Conservation (phyloP, 2,329 filamentous ascomycete genomes). For the Fusarium solani-melongenae region DNA sequence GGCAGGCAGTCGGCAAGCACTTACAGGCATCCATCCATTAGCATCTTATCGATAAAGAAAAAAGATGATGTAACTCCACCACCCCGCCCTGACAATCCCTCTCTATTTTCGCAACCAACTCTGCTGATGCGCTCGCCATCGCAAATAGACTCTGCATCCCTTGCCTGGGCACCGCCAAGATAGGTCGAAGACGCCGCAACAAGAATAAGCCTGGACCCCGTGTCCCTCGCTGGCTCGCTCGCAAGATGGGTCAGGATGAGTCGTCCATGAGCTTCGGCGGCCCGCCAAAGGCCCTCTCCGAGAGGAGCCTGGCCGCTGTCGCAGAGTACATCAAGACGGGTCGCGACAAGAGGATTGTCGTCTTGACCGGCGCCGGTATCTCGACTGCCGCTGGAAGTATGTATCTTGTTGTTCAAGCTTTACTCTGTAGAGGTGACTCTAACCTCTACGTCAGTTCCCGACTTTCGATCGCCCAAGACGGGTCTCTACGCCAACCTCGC, state of each 20-base stretch:
- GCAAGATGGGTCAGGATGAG: constrained; percentile 87
- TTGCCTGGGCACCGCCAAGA: constrained; percentile 44
- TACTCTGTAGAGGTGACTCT: not conserved
- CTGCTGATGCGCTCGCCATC: constrained; percentile 23
- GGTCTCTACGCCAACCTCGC: constrained; percentile 94
- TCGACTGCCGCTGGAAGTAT: constrained; percentile 76
- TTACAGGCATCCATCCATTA: constrained; percentile 7
- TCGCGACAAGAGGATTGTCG: constrained; percentile 76
- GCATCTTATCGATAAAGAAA: constrained; percentile 39
- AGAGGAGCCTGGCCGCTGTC: constrained; percentile 77
- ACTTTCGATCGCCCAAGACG: constrained; percentile 93
- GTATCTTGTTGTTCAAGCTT: not conserved
- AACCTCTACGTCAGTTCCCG: constrained; percentile 72
- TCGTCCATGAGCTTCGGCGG: constrained; percentile 75
- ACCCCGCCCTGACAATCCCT: constrained; percentile 33
- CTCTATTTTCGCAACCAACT: constrained; percentile 14
- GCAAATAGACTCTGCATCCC: not conserved
- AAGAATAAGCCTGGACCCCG: constrained; percentile 49
- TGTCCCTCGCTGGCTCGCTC: constrained; percentile 47
- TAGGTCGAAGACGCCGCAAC: constrained; percentile 53
- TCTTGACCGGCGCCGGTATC: constrained; percentile 93
- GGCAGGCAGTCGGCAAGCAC: not conserved
- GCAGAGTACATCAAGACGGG: constrained; percentile 84
- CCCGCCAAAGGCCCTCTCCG: constrained; percentile 72
- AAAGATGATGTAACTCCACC: constrained; percentile 1